Percentiles rank a stretch among this genome's conserved stretches.
Evolutionary conservation across 352 stramenopile species (phyloP).

Genomic region (Phytophthora kernoviae): DNA sequence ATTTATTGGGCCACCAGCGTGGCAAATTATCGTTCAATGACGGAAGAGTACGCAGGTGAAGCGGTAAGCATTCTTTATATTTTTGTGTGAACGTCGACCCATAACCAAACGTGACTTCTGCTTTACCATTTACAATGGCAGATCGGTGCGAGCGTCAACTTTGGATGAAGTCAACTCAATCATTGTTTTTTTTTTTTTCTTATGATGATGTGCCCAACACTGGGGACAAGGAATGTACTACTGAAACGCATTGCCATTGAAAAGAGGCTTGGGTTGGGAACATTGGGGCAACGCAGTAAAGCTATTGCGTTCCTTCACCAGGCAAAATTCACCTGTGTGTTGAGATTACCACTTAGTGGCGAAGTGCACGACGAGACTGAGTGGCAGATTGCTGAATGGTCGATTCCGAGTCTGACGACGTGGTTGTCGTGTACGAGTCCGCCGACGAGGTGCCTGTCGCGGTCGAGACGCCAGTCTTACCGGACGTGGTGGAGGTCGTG

Average conservation of each 20-base stretch:
- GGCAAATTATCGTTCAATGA: too few relatives aligned
- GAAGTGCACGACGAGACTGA: constrained; percentile 23
- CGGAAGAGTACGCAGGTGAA: too few relatives aligned
- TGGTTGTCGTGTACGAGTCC: constrained; percentile 19
- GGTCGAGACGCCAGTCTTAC: constrained; percentile 17
- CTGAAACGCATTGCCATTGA: constrained; percentile 9
- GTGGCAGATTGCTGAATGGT: constrained; percentile 12
- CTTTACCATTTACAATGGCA: too few relatives aligned
- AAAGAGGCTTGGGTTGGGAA: neutral
- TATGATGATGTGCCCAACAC: too few relatives aligned
- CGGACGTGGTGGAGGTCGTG: constrained; percentile 11
- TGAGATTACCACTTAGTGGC: constrained; percentile 21
- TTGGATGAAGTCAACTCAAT: neutral
- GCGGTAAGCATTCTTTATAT: too few relatives aligned
- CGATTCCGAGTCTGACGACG: constrained; percentile 7
- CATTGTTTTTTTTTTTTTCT: neutral
- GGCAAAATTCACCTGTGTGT: neutral
- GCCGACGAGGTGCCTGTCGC: constrained; percentile 17
- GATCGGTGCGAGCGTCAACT: too few relatives aligned
- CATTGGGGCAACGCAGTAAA: too few relatives aligned
- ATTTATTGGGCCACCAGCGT: too few relatives aligned
- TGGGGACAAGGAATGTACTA: too few relatives aligned
- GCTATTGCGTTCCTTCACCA: too few relatives aligned
- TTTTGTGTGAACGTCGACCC: too few relatives aligned
- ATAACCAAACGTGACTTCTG: too few relatives aligned